A percentile compares a stretch with the other conserved stretches of the same genome.
These are phyloP conservation scores for Pythium rhizo-oryzae DNA, from an alignment of 352 stramenopile genomes.

Conservation along the genomic window DNA sequence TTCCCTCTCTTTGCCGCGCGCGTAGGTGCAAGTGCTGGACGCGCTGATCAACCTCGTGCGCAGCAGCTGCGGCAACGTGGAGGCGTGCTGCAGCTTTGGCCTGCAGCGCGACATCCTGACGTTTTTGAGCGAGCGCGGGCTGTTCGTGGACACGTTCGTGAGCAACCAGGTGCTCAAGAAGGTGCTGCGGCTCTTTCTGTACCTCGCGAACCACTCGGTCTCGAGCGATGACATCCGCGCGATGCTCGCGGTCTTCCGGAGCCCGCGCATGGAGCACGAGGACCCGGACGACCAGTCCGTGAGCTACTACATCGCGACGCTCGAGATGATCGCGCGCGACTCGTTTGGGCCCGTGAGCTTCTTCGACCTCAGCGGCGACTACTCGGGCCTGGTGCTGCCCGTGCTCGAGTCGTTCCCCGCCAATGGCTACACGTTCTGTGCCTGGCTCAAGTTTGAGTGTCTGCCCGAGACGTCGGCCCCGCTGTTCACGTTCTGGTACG, in stretches of 20 bases:
- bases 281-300: conserved; percentile 69
- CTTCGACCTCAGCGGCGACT: conserved; percentile 82
- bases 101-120: conserved; percentile 73
- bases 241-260: conserved; percentile 83
- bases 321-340: conserved; percentile 87
- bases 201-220: conserved; percentile 79
- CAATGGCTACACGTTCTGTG: conserved; percentile 85
- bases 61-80: conserved; percentile 76
- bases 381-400: conserved; percentile 69
- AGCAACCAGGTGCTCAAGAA: conserved; percentile 74
- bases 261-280: conserved; percentile 65
- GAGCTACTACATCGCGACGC: conserved; percentile 77
- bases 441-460: conserved; percentile 86
- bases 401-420: conserved; percentile 74
- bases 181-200: conserved; percentile 73
- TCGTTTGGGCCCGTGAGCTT: conserved; percentile 83
- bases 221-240: conserved; percentile 78
- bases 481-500: conserved; percentile 79
- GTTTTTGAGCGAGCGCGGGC: conserved; percentile 69
- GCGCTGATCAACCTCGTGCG: conserved; percentile 78
- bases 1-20: no score
- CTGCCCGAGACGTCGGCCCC: conserved; percentile 69
- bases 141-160: conserved; percentile 66
- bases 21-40: conserved; percentile 57
- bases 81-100: conserved; percentile 68